Evolutionary conservation across 2,329 filamentous ascomycete species (phyloP).

Genomic region (Escovopsis weberi): DNA sequence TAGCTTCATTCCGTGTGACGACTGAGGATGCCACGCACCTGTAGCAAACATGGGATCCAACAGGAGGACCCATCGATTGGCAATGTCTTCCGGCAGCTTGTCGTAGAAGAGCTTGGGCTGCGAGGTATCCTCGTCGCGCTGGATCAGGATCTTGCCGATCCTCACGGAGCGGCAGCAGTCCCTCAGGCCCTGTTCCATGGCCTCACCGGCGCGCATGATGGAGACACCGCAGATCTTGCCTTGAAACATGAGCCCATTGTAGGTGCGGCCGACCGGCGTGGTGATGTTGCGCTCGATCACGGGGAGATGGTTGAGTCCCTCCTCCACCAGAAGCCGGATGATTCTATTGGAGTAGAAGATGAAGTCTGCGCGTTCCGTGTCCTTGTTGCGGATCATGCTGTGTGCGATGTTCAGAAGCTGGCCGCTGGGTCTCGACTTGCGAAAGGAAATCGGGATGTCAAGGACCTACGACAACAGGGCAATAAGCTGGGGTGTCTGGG

Average conservation of each 20-base stretch:
- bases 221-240: conserved; percentile 97
- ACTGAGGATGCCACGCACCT: conserved; percentile 34
- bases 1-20: background rate
- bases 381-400: conserved; percentile 89
- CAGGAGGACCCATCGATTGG: conserved; percentile 80
- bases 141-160: conserved; percentile 97
- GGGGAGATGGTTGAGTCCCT: conserved; percentile 91
- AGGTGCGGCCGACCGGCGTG: conserved; percentile 77
- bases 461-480: conserved; percentile 81
- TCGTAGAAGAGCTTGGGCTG: conserved; percentile 94
- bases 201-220: conserved; percentile 95
- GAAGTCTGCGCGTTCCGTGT: conserved; percentile 85
- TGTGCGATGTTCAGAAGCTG: conserved; percentile 11
- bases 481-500: conserved; percentile 93
- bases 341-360: conserved; percentile 99
- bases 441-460: background rate
- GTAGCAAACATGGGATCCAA: conserved; percentile 99
- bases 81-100: conserved; percentile 89
- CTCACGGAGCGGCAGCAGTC: conserved; percentile 97
- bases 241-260: conserved; percentile 86
- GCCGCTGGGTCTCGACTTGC: background rate
- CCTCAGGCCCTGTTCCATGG: conserved; percentile 92
- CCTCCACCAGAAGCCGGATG: conserved; percentile 89
- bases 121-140: conserved; percentile 88
- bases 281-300: conserved; percentile 79